Conservation (phyloP, 768 basidiomycete species). For the Naganishia onofrii region DNA sequence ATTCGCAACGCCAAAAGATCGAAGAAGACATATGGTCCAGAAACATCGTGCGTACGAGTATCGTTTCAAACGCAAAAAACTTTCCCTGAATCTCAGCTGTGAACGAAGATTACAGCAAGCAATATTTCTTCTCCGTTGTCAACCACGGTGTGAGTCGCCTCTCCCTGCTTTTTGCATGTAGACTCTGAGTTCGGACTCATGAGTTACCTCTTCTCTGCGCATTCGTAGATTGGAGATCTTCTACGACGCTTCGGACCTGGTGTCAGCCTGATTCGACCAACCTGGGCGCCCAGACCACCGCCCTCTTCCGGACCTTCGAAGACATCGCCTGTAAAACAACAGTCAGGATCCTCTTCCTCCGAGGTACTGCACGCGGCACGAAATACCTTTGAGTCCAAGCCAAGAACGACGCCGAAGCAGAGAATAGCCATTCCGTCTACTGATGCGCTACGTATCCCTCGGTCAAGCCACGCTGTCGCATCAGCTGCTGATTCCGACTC, state of each 20-base stretch:
- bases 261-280: conserved; percentile 69
- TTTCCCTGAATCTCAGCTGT: not conserved
- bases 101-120: conserved; percentile 66
- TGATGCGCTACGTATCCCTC: not conserved
- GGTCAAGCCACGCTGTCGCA: not conserved
- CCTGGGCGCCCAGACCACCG: conserved; percentile 61
- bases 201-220: not conserved
- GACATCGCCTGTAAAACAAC: not conserved
- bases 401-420: not conserved
- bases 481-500: not conserved
- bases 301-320: not conserved
- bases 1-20: conserved; percentile 70
- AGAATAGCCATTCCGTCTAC: not conserved
- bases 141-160: conserved; percentile 64
- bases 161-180: not conserved
- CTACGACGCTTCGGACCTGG: conserved; percentile 79
- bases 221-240: conserved; percentile 63
- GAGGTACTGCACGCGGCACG: no score
- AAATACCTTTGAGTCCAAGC: not conserved
- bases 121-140: conserved; percentile 86
- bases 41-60: conserved; percentile 57
- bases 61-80: not conserved
- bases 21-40: conserved; percentile 77
- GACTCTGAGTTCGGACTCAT: not conserved
- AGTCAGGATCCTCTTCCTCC: no score